Evolutionary conservation across 805 yeast species (phyloP), one percentile per base, ranked within the genome.

Genomic region (Barnettozyma californica): DNA sequence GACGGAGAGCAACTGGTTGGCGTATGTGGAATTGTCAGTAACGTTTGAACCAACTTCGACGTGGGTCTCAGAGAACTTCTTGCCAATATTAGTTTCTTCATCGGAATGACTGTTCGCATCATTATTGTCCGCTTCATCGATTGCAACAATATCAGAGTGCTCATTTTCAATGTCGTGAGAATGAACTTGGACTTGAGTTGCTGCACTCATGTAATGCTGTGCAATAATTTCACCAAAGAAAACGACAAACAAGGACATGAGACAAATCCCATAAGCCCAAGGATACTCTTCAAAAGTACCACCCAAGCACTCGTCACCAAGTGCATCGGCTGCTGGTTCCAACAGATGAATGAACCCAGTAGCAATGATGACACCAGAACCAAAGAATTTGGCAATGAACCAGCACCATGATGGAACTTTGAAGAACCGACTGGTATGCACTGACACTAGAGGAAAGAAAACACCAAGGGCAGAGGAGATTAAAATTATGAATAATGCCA

Each of bases 401-500:
- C 83, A 84, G 53, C 80, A 75, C 78, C 80, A 74, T 10, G 73
- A 57, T 1, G 89, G 89, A 49, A 83, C 55, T 53, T 79, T 69
- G 40, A 84, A 70, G 55, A 74, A 75, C 1, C 21, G 21, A 16
- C 23, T 36, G 5, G 8, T 31, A 4, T 31, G 4, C 16, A n/a
- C 16, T 0, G 87, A 74, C 29, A 83, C 60, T 2, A 84, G 63
- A 1, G 90, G 90, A 66, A 83, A 77, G 51, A 77, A 77, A 2
- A 83, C 63, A 21, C 88, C 88, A 43, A 83, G 54, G 0, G 71
- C 71, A 1, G 87, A 79, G 0, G 85, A 75, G 1, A 75, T 64
- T 50, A 83, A 50, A 25, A 84, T 75, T 47, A 83, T 87, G 64
- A 84, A 84, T 0, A 84, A 68, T 0, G 89, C 65, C 10, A 85